Conservation (phyloP, 805 yeast genomes). For the Saccharomyces paradoxus region DNA sequence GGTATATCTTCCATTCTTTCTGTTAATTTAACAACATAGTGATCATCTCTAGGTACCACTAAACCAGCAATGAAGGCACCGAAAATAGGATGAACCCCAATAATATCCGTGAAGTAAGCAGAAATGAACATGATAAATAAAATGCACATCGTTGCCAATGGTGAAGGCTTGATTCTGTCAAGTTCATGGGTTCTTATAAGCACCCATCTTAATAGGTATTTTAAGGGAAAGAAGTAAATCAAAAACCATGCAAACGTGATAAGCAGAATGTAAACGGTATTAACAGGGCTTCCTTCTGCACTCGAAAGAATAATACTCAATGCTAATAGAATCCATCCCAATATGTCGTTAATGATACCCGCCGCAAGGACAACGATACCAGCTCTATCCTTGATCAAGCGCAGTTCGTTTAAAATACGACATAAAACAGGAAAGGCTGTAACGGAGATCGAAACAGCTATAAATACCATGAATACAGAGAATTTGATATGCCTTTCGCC, state of each 20-base stretch:
- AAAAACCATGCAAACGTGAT: conserved; percentile 64
- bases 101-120: conserved; percentile 72
- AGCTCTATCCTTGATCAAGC: conserved; percentile 62
- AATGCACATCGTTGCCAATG: conserved; percentile 48
- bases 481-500: conserved; percentile 39
- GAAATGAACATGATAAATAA: conserved; percentile 52
- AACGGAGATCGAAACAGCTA: conserved; percentile 76
- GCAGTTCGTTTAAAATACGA: conserved; percentile 65
- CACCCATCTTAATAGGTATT: conserved; percentile 38
- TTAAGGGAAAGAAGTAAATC: conserved; percentile 49
- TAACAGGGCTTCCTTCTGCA: conserved; percentile 52
- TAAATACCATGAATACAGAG: conserved; percentile 70
- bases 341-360: conserved; percentile 69
- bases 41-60: conserved; percentile 68
- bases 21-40: conserved; percentile 59
- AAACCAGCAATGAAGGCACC: conserved; percentile 78
- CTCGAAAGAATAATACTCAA: conserved; percentile 70
- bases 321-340: conserved; percentile 78
- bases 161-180: conserved; percentile 53
- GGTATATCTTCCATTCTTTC: conserved; percentile 74
- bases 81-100: conserved; percentile 80
- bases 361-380: conserved; percentile 72
- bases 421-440: conserved; percentile 84
- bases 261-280: conserved; percentile 59
- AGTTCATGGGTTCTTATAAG: conserved; percentile 48